These are phyloP conservation scores for Chlamydomonas sp. DNA, from an alignment of 139 green algal species.

Conservation along the genomic window DNA sequence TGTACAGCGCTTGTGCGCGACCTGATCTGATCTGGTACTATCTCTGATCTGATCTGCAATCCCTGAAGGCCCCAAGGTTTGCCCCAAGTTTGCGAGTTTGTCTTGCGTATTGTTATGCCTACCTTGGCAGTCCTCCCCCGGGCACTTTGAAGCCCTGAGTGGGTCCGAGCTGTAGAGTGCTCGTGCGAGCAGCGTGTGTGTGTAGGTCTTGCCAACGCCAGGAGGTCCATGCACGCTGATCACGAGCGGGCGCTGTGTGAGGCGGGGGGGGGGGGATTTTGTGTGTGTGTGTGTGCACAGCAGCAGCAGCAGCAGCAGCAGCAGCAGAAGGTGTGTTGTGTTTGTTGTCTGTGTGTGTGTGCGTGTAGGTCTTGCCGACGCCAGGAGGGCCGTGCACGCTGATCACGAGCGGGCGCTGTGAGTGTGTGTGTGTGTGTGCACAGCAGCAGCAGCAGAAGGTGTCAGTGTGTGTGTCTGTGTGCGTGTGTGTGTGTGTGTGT, in stretches of 20 bases:
- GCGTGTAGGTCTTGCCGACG: conserved; percentile 82
- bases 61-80: too few relatives aligned
- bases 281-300: conserved; percentile 71
- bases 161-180: conserved; percentile 66
- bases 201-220: conserved; percentile 84
- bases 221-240: conserved; percentile 80
- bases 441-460: too few relatives aligned
- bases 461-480: too few relatives aligned
- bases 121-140: conserved; percentile 19
- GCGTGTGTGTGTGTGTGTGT: conserved; percentile 64
- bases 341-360: too few relatives aligned
- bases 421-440: conserved; percentile 72
- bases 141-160: conserved; percentile 16
- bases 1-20: too few relatives aligned
- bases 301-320: too few relatives aligned
- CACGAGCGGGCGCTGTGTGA: too few relatives aligned
- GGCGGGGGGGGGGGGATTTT: conserved; percentile 44
- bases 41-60: too few relatives aligned
- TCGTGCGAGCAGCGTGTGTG: conserved; percentile 59
- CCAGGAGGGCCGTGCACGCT: conserved; percentile 80
- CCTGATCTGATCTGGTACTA: too few relatives aligned
- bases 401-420: too few relatives aligned
- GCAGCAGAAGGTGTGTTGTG: too few relatives aligned
- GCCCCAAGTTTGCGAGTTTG: neutral
- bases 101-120: conserved; percentile 14